Conservation (phyloP, 2,329 filamentous ascomycete genomes). For the Alternaria sp. region DNA sequence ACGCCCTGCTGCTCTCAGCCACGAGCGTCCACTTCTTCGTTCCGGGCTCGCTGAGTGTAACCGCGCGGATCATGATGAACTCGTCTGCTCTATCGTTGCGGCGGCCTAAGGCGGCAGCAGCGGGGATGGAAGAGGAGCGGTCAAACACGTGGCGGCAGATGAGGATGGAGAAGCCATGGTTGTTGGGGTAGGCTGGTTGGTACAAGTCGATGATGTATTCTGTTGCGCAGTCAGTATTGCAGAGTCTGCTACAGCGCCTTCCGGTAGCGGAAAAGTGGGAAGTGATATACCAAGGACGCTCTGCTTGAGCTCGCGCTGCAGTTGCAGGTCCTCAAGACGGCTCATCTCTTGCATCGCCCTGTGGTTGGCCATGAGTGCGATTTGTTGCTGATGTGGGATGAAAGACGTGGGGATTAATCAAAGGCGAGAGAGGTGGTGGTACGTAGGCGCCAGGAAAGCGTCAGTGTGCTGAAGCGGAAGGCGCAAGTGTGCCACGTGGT, state of each 20-base stretch:
- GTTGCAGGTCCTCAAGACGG: neutral
- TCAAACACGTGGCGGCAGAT: neutral
- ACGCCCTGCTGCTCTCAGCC: neutral
- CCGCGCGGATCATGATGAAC: neutral
- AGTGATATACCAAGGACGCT: neutral
- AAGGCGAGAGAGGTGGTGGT: no score
- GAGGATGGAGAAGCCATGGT: constrained; percentile 4
- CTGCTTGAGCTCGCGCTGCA: neutral
- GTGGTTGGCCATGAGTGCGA: neutral
- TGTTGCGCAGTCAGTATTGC: neutral
- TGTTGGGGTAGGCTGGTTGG: neutral
- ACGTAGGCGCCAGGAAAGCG: neutral
- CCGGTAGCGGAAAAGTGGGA: neutral
- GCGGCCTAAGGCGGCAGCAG: neutral
- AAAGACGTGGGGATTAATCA: fast-evolving
- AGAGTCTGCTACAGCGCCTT: neutral
- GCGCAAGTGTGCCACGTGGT: neutral
- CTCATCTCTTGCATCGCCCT: neutral
- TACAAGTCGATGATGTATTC: neutral
- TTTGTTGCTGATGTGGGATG: neutral
- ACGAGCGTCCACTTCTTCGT: constrained; percentile 1
- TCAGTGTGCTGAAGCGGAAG: neutral
- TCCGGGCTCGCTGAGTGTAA: neutral
- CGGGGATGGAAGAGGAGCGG: neutral
- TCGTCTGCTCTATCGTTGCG: neutral